Base-by-base conservation (phyloP, 441 rosid genomes). In the Cnidoscolus chayamansa region DNA sequence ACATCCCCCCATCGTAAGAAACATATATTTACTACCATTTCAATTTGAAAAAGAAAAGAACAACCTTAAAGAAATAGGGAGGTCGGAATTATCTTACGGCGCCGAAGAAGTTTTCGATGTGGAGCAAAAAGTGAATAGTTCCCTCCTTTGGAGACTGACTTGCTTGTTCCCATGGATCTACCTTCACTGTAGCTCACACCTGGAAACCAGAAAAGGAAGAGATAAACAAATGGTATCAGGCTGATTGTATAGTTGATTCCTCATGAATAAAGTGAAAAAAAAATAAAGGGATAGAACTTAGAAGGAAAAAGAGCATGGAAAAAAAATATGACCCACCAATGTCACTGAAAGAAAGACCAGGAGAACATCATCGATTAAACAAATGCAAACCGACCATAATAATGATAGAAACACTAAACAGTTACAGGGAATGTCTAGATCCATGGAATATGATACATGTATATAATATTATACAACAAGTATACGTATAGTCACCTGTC, bases 51-150 rank as follows among this genome's bases (percentile, higher is more conserved):
- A 63, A 10, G 15, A 50, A 15, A 68, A 51, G 16, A 11, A 19
- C 3, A 49, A 63, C 35, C 0, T 25, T 6, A 45, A 60, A 40
- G 20, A 2, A 9, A 32, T 19, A 1, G 4, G 15, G 31, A 64
- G 32, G 12, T 16, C 1, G 7, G n/a, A 32, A 7, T 54, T 37
- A 6, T 16, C 83, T 84, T 82, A 88, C 93, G 86, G 19, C 60
- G 82, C 65, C 72, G 80, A 53, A 85, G 85, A 51, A 87, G 81
- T 68, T 85, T 90, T 74, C 93, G 89, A 71, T 87, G 87, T 7
- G 72, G 67, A 7, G 70, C 63, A 20, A 65, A 49, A 54, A 65
- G 25, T 0, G 76, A 37, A 59, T 30, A 12, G 25, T 55, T 78
- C 58, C 69, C 60, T 66, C 54, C 70, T 65, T 17, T 54, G 63